phyloP scores from a whole-genome alignment of 202 grass and related monocot species.

The Brachypodium distachyon region DNA sequence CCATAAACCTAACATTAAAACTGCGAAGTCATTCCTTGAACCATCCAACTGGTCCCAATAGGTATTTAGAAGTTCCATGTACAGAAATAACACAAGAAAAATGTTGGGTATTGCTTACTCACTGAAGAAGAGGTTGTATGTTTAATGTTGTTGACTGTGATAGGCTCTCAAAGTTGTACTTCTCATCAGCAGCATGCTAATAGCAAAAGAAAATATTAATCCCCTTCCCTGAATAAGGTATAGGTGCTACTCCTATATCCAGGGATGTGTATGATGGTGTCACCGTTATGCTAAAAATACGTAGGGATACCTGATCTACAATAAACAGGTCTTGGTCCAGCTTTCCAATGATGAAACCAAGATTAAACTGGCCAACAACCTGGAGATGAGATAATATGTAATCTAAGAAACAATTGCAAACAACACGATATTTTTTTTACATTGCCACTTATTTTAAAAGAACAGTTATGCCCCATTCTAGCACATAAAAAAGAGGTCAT shows the following conservation, averaged over 20 bases:
- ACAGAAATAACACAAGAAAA: conserved; percentile 30
- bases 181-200: conserved; percentile 99
- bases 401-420: not conserved
- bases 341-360: conserved; percentile 96
- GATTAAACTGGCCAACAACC: conserved; percentile 98
- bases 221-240: not conserved
- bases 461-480: conserved; percentile 3
- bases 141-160: conserved; percentile 92
- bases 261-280: conserved; percentile 7
- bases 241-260: conserved; percentile 17
- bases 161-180: conserved; percentile 89
- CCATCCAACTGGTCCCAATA: not conserved
- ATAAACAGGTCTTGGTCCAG: conserved; percentile 87
- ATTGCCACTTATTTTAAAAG: not conserved
- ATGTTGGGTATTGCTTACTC: conserved; percentile 39
- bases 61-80: not conserved
- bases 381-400: conserved; percentile 34
- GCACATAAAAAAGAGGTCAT: conserved; percentile 6
- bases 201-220: conserved; percentile 26
- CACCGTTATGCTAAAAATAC: conserved; percentile 7
- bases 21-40: not conserved
- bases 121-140: conserved; percentile 88
- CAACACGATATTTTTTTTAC: not conserved
- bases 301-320: conserved; percentile 75
- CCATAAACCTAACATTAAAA: not conserved